Conservation (phyloP, 495 filamentous ascomycete species). For the Aspergillus cristatus region DNA sequence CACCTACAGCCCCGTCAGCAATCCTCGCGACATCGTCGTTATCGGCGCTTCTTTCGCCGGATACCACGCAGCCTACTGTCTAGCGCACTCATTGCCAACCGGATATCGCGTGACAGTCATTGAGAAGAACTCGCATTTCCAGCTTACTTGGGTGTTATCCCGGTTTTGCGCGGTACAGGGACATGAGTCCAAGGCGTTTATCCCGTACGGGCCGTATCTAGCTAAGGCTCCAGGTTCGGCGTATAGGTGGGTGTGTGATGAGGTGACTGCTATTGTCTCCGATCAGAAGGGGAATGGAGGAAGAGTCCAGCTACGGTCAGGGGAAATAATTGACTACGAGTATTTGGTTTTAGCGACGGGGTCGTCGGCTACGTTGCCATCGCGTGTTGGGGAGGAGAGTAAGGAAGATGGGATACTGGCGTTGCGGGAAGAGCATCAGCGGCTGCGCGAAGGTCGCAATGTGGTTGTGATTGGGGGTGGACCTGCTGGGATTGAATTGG, state of each 20-base stretch:
- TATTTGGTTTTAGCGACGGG: conserved; percentile 32
- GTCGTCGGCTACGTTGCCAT: conserved; percentile 9
- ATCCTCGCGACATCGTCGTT: conserved; percentile 39
- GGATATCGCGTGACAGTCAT: conserved; percentile 44
- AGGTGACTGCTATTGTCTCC: background rate
- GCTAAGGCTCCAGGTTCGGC: conserved; percentile 28
- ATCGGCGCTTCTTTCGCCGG: conserved; percentile 50
- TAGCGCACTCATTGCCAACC: conserved; percentile 38
- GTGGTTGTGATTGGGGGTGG: conserved; percentile 47
- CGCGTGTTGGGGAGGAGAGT: conserved; percentile 4
- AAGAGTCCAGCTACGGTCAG: conserved; percentile 5
- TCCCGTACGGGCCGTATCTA: conserved; percentile 25
- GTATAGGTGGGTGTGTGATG: conserved; percentile 26
- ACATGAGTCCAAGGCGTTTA: conserved; percentile 38
- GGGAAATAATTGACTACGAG: conserved; percentile 16
- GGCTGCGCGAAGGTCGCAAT: conserved; percentile 12
- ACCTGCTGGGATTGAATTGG: conserved; percentile 44
- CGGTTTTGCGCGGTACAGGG: conserved; percentile 28
- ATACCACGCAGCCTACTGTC: conserved; percentile 31
- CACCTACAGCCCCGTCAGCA: conserved; percentile 6
- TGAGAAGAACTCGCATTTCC: conserved; percentile 51
- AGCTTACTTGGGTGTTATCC: conserved; percentile 46
- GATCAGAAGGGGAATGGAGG: background rate
- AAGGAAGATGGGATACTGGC: conserved; percentile 12
- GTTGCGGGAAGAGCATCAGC: conserved; percentile 11